These are phyloP conservation scores for Arthrobotrys sphaeroides DNA, from an alignment of 2,329 filamentous ascomycete species.

Conservation along the genomic window DNA sequence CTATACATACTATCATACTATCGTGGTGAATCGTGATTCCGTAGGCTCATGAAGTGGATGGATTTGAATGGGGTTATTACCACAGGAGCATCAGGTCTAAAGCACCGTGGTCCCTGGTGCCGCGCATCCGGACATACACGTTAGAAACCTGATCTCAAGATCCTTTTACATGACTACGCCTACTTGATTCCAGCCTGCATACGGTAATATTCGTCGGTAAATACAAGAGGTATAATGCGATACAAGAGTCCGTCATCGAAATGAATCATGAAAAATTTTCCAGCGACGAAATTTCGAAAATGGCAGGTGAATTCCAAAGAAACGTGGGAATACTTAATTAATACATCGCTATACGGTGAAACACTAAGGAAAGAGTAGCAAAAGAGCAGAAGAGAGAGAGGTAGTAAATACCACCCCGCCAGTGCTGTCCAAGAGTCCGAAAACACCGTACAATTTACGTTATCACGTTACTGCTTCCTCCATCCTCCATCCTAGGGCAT, in stretches of 20 bases:
- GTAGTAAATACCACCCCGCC: neutral
- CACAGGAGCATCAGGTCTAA: no score
- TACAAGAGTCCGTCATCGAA: conserved; percentile 18
- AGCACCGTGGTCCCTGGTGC: no score
- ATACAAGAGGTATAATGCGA: conserved; percentile 26
- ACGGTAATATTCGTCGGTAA: conserved; percentile 18
- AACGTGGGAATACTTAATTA: neutral
- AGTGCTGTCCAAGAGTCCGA: neutral
- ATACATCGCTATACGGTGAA: conserved; percentile 25
- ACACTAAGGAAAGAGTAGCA: neutral
- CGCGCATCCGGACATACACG: no score
- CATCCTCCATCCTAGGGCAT: neutral
- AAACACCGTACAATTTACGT: neutral
- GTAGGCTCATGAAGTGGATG: neutral
- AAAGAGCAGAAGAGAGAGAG: neutral
- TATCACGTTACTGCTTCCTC: neutral
- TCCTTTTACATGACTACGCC: no score
- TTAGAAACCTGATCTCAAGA: no score
- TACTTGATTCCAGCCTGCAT: conserved; percentile 3
- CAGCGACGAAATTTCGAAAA: conserved; percentile 7
- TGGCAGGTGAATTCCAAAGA: conserved; percentile 1
- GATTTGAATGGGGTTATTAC: no score
- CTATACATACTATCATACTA: conserved; percentile 61
- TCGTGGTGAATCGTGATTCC: neutral
- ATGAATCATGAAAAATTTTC: conserved; percentile 10